phyloP scores from a whole-genome alignment of 176 grass and related monocot species.

The Neostapfia colusana region DNA sequence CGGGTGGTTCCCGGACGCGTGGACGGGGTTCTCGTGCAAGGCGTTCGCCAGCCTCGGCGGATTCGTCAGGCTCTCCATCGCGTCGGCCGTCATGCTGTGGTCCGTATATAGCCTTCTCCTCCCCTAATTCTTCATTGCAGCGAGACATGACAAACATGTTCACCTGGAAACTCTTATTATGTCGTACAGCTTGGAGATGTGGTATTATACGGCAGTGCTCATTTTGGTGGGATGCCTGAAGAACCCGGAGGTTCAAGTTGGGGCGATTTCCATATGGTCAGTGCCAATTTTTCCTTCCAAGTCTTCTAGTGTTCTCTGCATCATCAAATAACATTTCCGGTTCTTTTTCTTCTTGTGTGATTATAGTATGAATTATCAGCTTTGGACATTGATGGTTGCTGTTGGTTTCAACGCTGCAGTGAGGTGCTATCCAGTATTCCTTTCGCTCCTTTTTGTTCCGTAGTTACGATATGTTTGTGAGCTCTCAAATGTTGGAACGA shows the following conservation, averaged over 20 bases:
- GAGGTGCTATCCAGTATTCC: constrained; percentile 32
- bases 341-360: not conserved
- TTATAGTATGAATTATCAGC: constrained; percentile 66
- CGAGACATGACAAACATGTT: not conserved
- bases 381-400: constrained; percentile 70
- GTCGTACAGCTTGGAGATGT: constrained; percentile 59
- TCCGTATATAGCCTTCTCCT: not conserved
- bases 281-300: not conserved
- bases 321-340: not conserved
- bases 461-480: not conserved
- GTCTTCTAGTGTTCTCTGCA: not conserved
- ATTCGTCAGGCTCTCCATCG: constrained; percentile 68
- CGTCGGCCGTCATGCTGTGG: constrained; percentile 80
- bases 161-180: not conserved
- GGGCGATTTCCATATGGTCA: constrained; percentile 62
- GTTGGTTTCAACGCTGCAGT: constrained; percentile 70
- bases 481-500: not conserved
- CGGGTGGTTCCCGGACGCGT: constrained; percentile 57
- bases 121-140: not conserved
- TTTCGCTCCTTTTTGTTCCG: not conserved
- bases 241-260: constrained; percentile 61
- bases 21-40: constrained; percentile 57
- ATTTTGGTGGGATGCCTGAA: constrained; percentile 68
- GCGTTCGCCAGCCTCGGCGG: constrained; percentile 53
- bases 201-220: constrained; percentile 68